A percentile compares a stretch with the other conserved stretches of the same genome.
Conservation (phyloP, 1,284 basidiomycete species). For the Athelia sp. region DNA sequence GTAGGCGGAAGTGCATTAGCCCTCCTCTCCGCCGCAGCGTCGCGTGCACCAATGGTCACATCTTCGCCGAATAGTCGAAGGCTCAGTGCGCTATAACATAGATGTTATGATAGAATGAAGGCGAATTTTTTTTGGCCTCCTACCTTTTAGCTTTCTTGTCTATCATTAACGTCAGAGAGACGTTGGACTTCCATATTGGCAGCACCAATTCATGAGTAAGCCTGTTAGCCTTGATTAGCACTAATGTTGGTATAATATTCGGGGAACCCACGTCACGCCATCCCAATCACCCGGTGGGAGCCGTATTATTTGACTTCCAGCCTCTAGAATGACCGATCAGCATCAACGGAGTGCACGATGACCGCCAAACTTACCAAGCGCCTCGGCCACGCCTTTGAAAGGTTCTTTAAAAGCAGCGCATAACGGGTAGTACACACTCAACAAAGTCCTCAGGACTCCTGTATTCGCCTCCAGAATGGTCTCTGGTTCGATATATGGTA, state of each 20-base stretch:
- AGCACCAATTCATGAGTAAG: slow-evolving; percentile 73
- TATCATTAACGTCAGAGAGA: slow-evolving; percentile 84
- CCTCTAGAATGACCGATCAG: slow-evolving; percentile 35
- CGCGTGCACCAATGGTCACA: slow-evolving; percentile 52
- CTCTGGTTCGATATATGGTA: slow-evolving; percentile 70
- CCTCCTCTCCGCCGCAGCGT: slow-evolving; percentile 5
- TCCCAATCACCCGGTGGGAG: slow-evolving; percentile 55
- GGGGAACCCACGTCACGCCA: slow-evolving; percentile 45
- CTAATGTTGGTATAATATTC: background rate
- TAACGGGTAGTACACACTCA: slow-evolving; percentile 78
- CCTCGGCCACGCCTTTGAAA: slow-evolving; percentile 47
- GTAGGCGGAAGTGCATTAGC: background rate
- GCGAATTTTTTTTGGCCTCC: slow-evolving; percentile 10
- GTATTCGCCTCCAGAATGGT: slow-evolving; percentile 63
- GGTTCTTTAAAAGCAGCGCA: slow-evolving; percentile 56
- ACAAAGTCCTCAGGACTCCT: slow-evolving; percentile 57
- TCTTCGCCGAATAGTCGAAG: slow-evolving; percentile 77
- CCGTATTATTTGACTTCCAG: slow-evolving; percentile 72
- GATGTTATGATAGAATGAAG: background rate
- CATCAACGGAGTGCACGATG: no score
- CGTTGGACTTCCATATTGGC: slow-evolving; percentile 89
- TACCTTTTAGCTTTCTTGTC: slow-evolving; percentile 94
- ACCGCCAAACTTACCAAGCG: slow-evolving; percentile 50
- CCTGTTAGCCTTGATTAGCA: slow-evolving; percentile 29
- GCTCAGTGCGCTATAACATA: slow-evolving; percentile 60